phyloP scores from a whole-genome alignment of 2,329 filamentous ascomycete species.

The Fusarium sp. region DNA sequence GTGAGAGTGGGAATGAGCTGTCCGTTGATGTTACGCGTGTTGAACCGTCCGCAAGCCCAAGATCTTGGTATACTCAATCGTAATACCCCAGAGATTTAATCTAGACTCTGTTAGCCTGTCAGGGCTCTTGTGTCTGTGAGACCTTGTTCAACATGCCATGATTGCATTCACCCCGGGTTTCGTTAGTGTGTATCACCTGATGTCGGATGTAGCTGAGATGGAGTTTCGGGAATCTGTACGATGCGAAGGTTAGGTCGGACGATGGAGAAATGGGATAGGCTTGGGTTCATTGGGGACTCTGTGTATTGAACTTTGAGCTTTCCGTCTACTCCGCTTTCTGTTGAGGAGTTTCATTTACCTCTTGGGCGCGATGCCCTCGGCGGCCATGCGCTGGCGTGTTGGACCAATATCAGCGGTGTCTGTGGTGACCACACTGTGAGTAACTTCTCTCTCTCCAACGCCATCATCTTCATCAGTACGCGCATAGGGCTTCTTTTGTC shows the following conservation, averaged over 20 bases:
- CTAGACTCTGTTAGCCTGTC: neutral
- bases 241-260: slow-evolving; percentile 13
- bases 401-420: too few relatives aligned
- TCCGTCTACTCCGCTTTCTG: too few relatives aligned
- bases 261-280: neutral
- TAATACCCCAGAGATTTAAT: slow-evolving; percentile 1
- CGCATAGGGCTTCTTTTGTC: too few relatives aligned
- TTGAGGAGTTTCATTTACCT: too few relatives aligned
- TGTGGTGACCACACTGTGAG: too few relatives aligned
- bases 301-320: neutral
- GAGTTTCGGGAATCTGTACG: slow-evolving; percentile 31
- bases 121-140: neutral
- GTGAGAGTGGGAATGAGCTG: neutral
- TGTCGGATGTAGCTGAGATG: slow-evolving; percentile 16
- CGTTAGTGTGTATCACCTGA: slow-evolving; percentile 9
- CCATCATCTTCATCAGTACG: too few relatives aligned
- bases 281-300: neutral
- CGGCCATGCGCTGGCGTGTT: too few relatives aligned
- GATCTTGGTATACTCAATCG: neutral
- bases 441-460: too few relatives aligned
- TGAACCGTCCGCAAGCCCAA: neutral
- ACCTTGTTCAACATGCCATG: slow-evolving; percentile 20
- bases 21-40: neutral
- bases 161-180: slow-evolving; percentile 1
- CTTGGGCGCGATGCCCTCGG: too few relatives aligned